Evolutionary conservation across 495 filamentous ascomycete species (phyloP), one percentile per base, ranked within the genome.

Genomic region (Neurospora sp.): DNA sequence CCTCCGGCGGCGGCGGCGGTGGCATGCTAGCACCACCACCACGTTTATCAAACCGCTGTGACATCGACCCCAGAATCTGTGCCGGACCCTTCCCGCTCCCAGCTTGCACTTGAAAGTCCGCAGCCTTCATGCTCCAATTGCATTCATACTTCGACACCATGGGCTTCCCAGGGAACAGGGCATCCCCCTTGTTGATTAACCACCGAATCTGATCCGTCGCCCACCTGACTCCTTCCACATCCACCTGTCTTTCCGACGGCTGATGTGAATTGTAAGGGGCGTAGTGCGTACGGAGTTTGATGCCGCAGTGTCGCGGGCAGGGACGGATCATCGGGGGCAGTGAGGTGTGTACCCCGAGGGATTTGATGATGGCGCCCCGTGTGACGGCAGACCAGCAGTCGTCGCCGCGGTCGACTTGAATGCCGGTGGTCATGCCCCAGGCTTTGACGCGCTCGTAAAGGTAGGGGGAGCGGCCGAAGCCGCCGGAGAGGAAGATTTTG

Each of bases 311-410:
- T 11, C 79, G 44, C 0, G 81, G 81, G 46, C 78, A 78, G 9
- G 18, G 38, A 7, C 39, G 71, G 20, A 80, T 77, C 4, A 76
- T 14, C 0, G 41, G 9, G 3, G 78, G 76, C 41, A 76, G 54
- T 2, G 72, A 70, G 2, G 77, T 80, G 41, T 80, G 78, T 18
- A 82, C 69, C 10, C 80, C 80, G 8, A 79, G 44, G 1, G 76
- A 80, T 41, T 77, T 78, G 27, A 82, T 76, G 38, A 82, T 78
- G 35, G 80, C 81, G 10, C 81, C 81, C 12, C 75, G 74, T 0
- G 75, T 78, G 35, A 82, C 80, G 38, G 77, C 81, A 41, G 60
- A 77, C 81, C 81, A 82, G 37, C 77, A 79, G 39, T 74, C 72
- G 0, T 77, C 75, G 4, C 78, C 78, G 23, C 75, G 71, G 27